Evolutionary conservation across 345 rosid genomes (phyloP).

Genomic region (Geranium brycei): DNA sequence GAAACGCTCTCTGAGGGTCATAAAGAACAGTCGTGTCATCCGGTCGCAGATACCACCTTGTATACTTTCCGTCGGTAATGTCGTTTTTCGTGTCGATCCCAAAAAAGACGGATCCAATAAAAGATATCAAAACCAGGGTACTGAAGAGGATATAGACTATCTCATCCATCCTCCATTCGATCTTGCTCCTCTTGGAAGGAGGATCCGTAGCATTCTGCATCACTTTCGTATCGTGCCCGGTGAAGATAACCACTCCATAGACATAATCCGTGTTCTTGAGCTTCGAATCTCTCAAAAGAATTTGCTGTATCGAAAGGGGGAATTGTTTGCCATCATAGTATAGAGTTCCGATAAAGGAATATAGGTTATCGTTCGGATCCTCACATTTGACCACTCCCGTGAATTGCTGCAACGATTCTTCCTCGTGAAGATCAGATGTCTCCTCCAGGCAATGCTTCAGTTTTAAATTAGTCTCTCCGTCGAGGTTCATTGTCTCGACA

Average conservation of each 20-base stretch:
- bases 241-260: constrained; percentile 70
- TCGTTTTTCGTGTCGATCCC: constrained; percentile 54
- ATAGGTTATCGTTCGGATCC: constrained; percentile 76
- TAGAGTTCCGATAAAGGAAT: constrained; percentile 63
- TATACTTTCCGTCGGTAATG: constrained; percentile 24
- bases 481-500: constrained; percentile 89
- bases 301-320: constrained; percentile 58
- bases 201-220: constrained; percentile 85
- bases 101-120: constrained; percentile 51
- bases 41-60: constrained; percentile 82
- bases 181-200: constrained; percentile 82
- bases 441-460: constrained; percentile 59
- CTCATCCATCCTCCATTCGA: constrained; percentile 86
- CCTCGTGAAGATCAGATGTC: constrained; percentile 26
- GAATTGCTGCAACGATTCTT: constrained; percentile 30
- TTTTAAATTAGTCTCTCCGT: constrained; percentile 86
- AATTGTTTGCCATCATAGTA: constrained; percentile 17
- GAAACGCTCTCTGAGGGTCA: constrained; percentile 39
- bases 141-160: constrained; percentile 68
- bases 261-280: constrained; percentile 57
- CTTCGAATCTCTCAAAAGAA: constrained; percentile 81
- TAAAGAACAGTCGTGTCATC: constrained; percentile 42
- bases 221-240: constrained; percentile 91
- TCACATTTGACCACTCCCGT: constrained; percentile 52
- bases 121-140: constrained; percentile 51